phyloP scores from a whole-genome alignment of 768 basidiomycete genomes.

The Russula griseocarnosa region DNA sequence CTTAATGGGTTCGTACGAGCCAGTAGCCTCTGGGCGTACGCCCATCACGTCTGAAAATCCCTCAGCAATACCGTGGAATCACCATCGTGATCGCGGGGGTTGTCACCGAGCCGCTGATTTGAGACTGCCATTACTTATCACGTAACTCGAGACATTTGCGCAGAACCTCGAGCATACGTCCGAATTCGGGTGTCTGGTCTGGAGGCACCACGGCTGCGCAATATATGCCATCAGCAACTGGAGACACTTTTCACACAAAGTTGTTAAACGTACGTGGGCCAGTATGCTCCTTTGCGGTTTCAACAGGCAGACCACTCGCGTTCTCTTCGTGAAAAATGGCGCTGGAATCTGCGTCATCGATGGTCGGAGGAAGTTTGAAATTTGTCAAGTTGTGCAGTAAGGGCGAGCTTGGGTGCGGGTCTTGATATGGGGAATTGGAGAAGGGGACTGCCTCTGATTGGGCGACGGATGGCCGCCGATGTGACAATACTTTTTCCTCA shows the following conservation, averaged over 20 bases:
- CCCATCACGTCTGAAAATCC: slow-evolving; percentile 61
- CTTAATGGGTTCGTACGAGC: slow-evolving; percentile 30
- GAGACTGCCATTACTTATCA: slow-evolving; percentile 93
- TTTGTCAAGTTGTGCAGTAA: not conserved
- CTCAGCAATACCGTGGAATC: slow-evolving; percentile 64
- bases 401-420: not conserved
- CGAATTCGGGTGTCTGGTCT: slow-evolving; percentile 32
- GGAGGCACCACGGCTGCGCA: slow-evolving; percentile 7
- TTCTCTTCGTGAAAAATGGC: slow-evolving; percentile 6
- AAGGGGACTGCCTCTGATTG: slow-evolving; percentile 34
- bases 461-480: slow-evolving; percentile 59
- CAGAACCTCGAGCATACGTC: slow-evolving; percentile 60
- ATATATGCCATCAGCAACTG: slow-evolving; percentile 18
- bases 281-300: slow-evolving; percentile 15
- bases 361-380: slow-evolving; percentile 2
- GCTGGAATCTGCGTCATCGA: slow-evolving; percentile 10
- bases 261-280: slow-evolving; percentile 8
- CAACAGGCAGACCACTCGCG: slow-evolving; percentile 2
- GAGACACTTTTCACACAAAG: slow-evolving; percentile 21
- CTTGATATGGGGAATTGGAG: slow-evolving; percentile 29
- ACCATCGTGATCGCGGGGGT: slow-evolving; percentile 88
- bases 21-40: slow-evolving; percentile 57
- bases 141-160: slow-evolving; percentile 84
- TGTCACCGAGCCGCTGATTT: slow-evolving; percentile 88
- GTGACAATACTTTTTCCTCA: slow-evolving; percentile 67